Conservation (phyloP, 805 yeast species). For the Candida ipomoeae region DNA sequence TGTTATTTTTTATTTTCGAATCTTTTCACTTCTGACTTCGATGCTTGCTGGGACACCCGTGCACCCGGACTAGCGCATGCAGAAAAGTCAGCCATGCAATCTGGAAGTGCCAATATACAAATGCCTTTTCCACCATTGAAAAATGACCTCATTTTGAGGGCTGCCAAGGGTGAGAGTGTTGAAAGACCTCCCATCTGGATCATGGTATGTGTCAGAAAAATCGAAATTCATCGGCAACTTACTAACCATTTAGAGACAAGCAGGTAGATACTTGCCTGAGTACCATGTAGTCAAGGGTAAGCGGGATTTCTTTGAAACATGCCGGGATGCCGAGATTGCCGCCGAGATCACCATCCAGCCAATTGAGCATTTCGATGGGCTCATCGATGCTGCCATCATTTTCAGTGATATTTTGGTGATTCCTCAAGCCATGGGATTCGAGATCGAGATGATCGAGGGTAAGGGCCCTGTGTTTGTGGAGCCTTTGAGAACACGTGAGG, state of each 20-base stretch:
- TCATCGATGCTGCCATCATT: slow-evolving; percentile 94
- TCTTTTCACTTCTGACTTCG: not conserved
- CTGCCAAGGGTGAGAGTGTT: slow-evolving; percentile 84
- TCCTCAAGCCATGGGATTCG: slow-evolving; percentile 98
- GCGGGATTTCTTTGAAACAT: slow-evolving; percentile 90
- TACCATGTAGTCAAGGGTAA: slow-evolving; percentile 84
- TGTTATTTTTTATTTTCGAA: not conserved
- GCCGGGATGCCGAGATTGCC: slow-evolving; percentile 91
- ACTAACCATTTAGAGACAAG: slow-evolving; percentile 59
- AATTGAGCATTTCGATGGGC: slow-evolving; percentile 79
- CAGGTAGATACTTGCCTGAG: slow-evolving; percentile 91
- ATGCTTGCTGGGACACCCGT: slow-evolving; percentile 1
- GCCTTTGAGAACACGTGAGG: slow-evolving; percentile 75
- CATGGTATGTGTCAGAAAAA: slow-evolving; percentile 51
- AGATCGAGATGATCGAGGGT: slow-evolving; percentile 88
- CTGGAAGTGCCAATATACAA: not conserved
- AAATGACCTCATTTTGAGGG: slow-evolving; percentile 87
- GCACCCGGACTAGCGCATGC: slow-evolving; percentile 1
- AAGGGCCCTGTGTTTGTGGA: slow-evolving; percentile 90
- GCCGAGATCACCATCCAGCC: slow-evolving; percentile 95
- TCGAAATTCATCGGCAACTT: not conserved
- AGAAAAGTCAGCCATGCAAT: not conserved
- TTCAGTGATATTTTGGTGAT: slow-evolving; percentile 93
- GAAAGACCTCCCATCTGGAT: slow-evolving; percentile 98
- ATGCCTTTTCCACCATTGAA: slow-evolving; percentile 67